A percentile compares a stretch with the other conserved stretches of the same genome.
phyloP scores from a whole-genome alignment of 306 rosid genomes.

The Sesbania bispinosa region DNA sequence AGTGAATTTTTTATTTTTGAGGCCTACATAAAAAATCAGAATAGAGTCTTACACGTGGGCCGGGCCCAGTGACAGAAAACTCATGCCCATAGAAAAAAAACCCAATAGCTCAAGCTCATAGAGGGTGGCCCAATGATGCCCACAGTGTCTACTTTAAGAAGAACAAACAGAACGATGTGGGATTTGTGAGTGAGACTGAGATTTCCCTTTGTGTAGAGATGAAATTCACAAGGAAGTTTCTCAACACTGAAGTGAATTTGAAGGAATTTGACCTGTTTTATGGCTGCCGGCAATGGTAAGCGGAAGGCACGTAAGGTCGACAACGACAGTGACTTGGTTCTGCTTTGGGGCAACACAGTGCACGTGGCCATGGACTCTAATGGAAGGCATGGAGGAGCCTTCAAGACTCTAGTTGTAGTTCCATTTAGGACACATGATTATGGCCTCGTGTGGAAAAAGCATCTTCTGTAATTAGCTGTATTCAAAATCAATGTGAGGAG shows the following conservation, averaged over 20 bases:
- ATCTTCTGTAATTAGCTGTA: too few species aligned
- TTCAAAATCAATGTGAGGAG: constrained; percentile 2
- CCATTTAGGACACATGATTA: constrained; percentile 1
- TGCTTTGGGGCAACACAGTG: constrained; percentile 27
- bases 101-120: neutral
- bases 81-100: too few species aligned
- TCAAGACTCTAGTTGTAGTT: constrained; percentile 14
- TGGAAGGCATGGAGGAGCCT: neutral
- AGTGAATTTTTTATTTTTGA: too few species aligned
- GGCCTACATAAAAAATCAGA: too few species aligned
- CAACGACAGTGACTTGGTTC: constrained; percentile 18
- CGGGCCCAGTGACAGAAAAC: too few species aligned
- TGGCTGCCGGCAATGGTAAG: constrained; percentile 37
- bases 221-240: neutral
- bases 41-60: too few species aligned
- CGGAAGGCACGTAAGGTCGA: constrained; percentile 42
- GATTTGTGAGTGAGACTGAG: neutral
- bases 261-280: constrained; percentile 12
- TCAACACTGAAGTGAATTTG: neutral
- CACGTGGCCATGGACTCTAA: constrained; percentile 41
- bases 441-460: too few species aligned
- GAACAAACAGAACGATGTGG: constrained; percentile 11
- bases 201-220: neutral
- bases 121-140: constrained; percentile 21
- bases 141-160: constrained; percentile 20